phyloP scores from a whole-genome alignment of 2,329 filamentous ascomycete genomes.

The Hirsutella minnesotensis region DNA sequence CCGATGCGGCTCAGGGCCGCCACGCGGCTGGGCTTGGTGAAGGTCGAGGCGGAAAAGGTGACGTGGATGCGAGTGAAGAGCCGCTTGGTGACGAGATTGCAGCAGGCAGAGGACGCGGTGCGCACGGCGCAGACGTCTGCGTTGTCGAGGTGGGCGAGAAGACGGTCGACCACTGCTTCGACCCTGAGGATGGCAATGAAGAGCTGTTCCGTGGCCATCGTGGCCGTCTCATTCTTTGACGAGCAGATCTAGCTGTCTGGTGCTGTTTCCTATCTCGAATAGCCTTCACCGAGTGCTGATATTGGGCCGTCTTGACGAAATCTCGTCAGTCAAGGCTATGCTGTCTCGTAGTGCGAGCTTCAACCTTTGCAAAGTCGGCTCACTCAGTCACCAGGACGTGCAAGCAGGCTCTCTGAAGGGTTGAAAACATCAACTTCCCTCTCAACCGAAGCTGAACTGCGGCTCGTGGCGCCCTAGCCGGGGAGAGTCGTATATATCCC shows the following conservation, averaged over 20 bases:
- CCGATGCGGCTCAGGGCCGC: slow-evolving; percentile 68
- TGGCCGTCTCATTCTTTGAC: slow-evolving; percentile 34
- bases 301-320: too few species aligned
- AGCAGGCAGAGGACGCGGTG: slow-evolving; percentile 57
- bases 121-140: slow-evolving; percentile 48
- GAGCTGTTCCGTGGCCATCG: slow-evolving; percentile 26
- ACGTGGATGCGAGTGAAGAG: slow-evolving; percentile 59
- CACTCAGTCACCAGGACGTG: not conserved
- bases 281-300: too few species aligned
- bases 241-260: too few species aligned
- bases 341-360: not conserved
- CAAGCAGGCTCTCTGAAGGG: not conserved
- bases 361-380: not conserved
- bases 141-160: slow-evolving; percentile 37
- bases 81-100: slow-evolving; percentile 54
- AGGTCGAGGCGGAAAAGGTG: slow-evolving; percentile 62
- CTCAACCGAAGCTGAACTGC: not conserved
- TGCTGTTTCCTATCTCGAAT: too few species aligned
- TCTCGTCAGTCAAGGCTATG: too few species aligned
- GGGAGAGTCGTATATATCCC: not conserved
- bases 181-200: slow-evolving; percentile 46
- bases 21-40: slow-evolving; percentile 62
- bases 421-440: not conserved
- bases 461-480: not conserved
- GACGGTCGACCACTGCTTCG: slow-evolving; percentile 33